Evolutionary conservation across 2,329 filamentous ascomycete species (phyloP).

Genomic region (Aspergillus transmontanensis): DNA sequence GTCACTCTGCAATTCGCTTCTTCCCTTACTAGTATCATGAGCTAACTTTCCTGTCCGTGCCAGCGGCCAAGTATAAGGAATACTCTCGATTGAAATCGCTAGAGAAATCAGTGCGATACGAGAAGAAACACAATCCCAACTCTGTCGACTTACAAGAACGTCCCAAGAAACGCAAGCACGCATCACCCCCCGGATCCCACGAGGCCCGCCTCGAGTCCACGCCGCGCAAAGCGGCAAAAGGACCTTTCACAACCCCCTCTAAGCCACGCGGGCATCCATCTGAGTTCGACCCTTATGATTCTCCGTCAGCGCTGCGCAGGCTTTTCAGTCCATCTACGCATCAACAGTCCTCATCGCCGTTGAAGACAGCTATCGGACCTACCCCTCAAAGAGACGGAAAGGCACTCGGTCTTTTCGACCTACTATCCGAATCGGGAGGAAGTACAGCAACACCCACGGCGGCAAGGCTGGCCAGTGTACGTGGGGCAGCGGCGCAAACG

Average conservation of each 20-base stretch:
- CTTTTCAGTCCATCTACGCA: conserved; percentile 42
- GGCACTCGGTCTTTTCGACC: conserved; percentile 51
- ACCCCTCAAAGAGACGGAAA: conserved; percentile 54
- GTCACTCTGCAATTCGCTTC: not conserved
- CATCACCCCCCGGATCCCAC: conserved; percentile 31
- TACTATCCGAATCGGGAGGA: conserved; percentile 45
- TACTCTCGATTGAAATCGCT: conserved; percentile 47
- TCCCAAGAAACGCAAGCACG: conserved; percentile 37
- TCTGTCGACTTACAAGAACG: conserved; percentile 22
- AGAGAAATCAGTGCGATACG: conserved; percentile 27
- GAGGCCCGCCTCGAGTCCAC: conserved; percentile 26
- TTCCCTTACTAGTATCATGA: not conserved
- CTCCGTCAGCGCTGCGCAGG: conserved; percentile 41
- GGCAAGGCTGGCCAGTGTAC: conserved; percentile 28
- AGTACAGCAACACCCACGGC: conserved; percentile 38
- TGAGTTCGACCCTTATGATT: conserved; percentile 48
- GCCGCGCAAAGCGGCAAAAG: conserved; percentile 38
- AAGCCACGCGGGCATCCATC: conserved; percentile 39
- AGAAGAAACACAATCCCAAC: conserved; percentile 19
- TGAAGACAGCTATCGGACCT: conserved; percentile 48
- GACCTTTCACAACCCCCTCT: conserved; percentile 36
- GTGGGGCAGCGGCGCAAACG: conserved; percentile 36
- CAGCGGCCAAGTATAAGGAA: conserved; percentile 52
- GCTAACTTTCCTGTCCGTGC: not conserved
- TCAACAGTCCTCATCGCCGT: conserved; percentile 30